Conservation (phyloP, 2,329 filamentous ascomycete species). For the Paracamarosporium sp. region DNA sequence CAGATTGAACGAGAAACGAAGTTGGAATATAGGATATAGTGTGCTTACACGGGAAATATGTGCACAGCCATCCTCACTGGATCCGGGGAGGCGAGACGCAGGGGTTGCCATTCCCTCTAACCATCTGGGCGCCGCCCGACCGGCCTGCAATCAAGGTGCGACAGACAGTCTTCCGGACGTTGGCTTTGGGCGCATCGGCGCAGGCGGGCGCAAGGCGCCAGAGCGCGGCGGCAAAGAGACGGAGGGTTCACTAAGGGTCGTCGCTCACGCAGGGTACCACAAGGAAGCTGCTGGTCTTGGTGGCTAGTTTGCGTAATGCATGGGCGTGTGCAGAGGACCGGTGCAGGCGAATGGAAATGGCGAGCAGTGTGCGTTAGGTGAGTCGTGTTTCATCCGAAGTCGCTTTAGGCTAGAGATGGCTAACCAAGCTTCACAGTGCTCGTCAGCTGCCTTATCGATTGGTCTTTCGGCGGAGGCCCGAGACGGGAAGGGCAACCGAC, state of each 20-base stretch:
- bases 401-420: background rate
- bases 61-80: background rate
- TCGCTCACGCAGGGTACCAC: background rate
- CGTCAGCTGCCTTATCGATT: conserved; percentile 12
- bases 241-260: background rate
- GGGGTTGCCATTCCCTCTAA: background rate
- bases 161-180: background rate
- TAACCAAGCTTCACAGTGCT: conserved; percentile 4
- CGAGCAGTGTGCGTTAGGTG: background rate
- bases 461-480: conserved; percentile 4
- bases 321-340: background rate
- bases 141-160: conserved; percentile 4
- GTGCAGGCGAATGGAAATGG: conserved; percentile 3
- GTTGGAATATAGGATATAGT: background rate
- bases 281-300: background rate
- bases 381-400: conserved; percentile 4
- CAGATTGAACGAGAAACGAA: background rate
- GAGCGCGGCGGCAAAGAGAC: background rate
- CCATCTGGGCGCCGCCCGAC: background rate
- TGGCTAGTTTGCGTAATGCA: background rate
- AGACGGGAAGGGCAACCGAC: conserved; percentile 1
- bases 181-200: background rate
- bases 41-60: conserved; percentile 5
- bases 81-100: background rate
- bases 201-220: background rate